A percentile compares a stretch with the other conserved stretches of the same genome.
Evolutionary conservation across 1,284 basidiomycete genomes (phyloP).

Genomic region (Singerocomus inundabilis): DNA sequence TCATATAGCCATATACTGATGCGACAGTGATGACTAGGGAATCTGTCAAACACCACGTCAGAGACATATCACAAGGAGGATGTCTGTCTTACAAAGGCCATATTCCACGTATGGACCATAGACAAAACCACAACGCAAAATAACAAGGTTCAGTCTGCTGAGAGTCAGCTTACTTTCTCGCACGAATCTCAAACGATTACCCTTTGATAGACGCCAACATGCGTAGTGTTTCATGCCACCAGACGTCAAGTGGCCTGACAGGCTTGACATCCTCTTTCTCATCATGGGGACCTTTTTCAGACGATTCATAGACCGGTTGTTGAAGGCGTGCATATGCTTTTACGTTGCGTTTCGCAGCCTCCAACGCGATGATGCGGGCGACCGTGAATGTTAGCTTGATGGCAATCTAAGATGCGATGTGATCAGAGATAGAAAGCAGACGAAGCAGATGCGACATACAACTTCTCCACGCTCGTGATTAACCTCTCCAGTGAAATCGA

Average conservation of each 20-base stretch:
- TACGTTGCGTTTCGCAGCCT: constrained; percentile 65
- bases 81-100: constrained; percentile 52
- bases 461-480: constrained; percentile 76
- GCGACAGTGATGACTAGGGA: constrained; percentile 71
- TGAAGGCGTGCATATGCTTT: constrained; percentile 80
- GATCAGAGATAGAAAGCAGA: constrained; percentile 3
- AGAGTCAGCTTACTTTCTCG: constrained; percentile 8
- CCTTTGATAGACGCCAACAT: constrained; percentile 71
- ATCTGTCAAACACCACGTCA: constrained; percentile 16
- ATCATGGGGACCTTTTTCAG: constrained; percentile 60
- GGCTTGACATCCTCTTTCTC: constrained; percentile 81
- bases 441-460: constrained; percentile 40
- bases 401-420: constrained; percentile 53
- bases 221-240: constrained; percentile 89
- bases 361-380: constrained; percentile 64
- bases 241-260: constrained; percentile 68
- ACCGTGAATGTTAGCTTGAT: constrained; percentile 77
- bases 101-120: constrained; percentile 77
- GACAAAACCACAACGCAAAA: constrained; percentile 67
- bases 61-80: constrained; percentile 11
- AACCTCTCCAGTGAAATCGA: constrained; percentile 82
- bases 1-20: constrained; percentile 81
- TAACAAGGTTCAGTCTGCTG: constrained; percentile 74
- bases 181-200: constrained; percentile 36
- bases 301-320: constrained; percentile 80